Percentiles rank a stretch among this genome's conserved stretches.
Conservation (phyloP, 345 rosid genomes). For the Hibiscus tridactylites region DNA sequence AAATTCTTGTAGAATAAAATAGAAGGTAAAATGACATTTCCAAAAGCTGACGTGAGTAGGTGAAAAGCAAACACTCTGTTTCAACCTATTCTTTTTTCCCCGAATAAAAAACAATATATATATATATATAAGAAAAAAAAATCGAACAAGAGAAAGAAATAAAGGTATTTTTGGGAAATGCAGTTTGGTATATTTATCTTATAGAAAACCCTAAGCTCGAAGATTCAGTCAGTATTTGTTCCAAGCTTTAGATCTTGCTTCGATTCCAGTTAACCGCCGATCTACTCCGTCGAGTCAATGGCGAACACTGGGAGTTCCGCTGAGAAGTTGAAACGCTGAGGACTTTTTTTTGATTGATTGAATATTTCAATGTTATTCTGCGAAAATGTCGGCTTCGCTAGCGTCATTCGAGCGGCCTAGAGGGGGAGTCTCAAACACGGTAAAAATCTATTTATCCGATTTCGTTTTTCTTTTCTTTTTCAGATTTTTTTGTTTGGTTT, state of each 20-base stretch:
- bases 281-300: slow-evolving; percentile 23
- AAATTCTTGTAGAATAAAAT: no score
- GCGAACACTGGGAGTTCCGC: slow-evolving; percentile 3
- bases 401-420: slow-evolving; percentile 84
- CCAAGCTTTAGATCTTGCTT: neutral
- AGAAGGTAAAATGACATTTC: neutral
- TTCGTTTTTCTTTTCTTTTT: no score
- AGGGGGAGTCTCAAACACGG: slow-evolving; percentile 9
- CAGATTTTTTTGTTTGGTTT: no score
- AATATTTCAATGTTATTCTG: slow-evolving; percentile 15
- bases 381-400: slow-evolving; percentile 71
- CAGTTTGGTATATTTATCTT: neutral
- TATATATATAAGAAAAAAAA: neutral
- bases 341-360: neutral
- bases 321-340: slow-evolving; percentile 16
- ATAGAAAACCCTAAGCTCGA: neutral
- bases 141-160: neutral
- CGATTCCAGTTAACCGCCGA: slow-evolving; percentile 13
- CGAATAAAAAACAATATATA: neutral
- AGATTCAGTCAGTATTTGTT: neutral
- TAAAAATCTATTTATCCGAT: no score
- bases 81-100: neutral
- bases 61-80: neutral
- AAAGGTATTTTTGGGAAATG: neutral
- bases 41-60: neutral